Evolutionary conservation across 2,329 filamentous ascomycete species (phyloP), one percentile per base, ranked within the genome.

Genomic region (Diplodia intermedia): DNA sequence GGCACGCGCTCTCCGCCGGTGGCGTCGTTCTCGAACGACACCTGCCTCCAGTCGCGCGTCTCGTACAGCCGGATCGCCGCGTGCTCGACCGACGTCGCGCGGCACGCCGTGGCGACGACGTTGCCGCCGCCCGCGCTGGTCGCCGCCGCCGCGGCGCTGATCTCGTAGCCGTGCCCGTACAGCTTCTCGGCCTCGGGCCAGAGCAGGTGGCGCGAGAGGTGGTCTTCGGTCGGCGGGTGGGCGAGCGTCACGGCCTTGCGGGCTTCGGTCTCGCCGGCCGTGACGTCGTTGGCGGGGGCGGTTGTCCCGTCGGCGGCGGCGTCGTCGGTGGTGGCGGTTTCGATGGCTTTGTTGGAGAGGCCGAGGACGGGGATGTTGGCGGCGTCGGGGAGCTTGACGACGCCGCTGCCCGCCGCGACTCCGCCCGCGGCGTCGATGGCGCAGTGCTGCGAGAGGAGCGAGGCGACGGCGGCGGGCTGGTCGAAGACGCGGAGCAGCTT

Each of bases 161-260:
- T 94, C 79, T 99, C 95, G 80, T 97, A 97, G 36, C 95, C 95
- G 80, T 99, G 95, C 1, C 95, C 95, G 80, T 99, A 99, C 1
- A 99, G 86, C 82, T 99, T 99, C 79, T 99, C 95, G 7, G 88
- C 88, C 77, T 99, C 95, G 3, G 95, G 95, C 93, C 94, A 99
- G 38, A 99, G 88, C 0, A 95, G 97, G 78, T 96, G 90, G 9
- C 94, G 89, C 29, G 93, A 91, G 2, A 99, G 87, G 66, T 92
- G 90, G 78, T 98, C 95, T 79, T 99, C 95, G 43, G 93, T 86
- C 0, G 95, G 94, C 12, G 95, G 94, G 71, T 91, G 89, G 52
- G 87, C 80, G 65, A 90, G 84, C 53, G 90, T 86, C 8, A 93
- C 82, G 3, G 87, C 86, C 3, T 23, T 38, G 15, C 40, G 26